A percentile compares a stretch with the other conserved stretches of the same genome.
Conservation (phyloP, 1,139 yeast species). For the Blastobotrys capitulatus region DNA sequence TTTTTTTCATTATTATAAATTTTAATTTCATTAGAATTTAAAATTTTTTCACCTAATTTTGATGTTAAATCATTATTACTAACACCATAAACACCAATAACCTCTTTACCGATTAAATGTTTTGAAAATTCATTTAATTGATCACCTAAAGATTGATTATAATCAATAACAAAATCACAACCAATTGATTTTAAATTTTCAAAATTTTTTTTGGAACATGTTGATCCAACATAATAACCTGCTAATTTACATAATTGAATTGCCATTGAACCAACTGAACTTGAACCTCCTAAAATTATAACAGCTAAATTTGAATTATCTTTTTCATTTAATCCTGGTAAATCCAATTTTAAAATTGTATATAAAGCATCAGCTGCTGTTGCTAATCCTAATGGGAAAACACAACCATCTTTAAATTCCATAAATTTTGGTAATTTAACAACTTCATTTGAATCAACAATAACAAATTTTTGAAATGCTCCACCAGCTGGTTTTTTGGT, state of each 20-base stretch:
- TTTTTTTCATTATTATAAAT: too few species aligned
- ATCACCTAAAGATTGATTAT: neutral
- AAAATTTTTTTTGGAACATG: constrained; percentile 47
- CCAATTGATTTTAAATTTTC: constrained; percentile 11
- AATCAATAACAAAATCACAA: neutral
- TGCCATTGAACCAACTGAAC: constrained; percentile 51
- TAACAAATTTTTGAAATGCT: constrained; percentile 53
- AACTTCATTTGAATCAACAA: constrained; percentile 13
- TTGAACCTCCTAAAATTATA: constrained; percentile 53
- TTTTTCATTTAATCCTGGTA: neutral
- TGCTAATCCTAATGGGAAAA: neutral
- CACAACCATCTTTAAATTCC: constrained; percentile 1
- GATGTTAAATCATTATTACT: too few species aligned
- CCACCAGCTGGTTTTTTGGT: constrained; percentile 40
- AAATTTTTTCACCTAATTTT: too few species aligned
- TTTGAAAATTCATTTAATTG: too few species aligned
- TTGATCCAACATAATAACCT: constrained; percentile 50
- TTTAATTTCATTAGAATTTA: too few species aligned
- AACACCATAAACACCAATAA: too few species aligned
- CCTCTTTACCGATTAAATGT: too few species aligned
- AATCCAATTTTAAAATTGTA: neutral
- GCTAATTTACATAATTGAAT: constrained; percentile 48
- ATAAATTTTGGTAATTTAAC: neutral
- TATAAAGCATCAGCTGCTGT: constrained; percentile 3
- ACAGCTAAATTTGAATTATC: neutral